Evolutionary conservation across 441 rosid species (phyloP).

Genomic region (Populus hybrid): DNA sequence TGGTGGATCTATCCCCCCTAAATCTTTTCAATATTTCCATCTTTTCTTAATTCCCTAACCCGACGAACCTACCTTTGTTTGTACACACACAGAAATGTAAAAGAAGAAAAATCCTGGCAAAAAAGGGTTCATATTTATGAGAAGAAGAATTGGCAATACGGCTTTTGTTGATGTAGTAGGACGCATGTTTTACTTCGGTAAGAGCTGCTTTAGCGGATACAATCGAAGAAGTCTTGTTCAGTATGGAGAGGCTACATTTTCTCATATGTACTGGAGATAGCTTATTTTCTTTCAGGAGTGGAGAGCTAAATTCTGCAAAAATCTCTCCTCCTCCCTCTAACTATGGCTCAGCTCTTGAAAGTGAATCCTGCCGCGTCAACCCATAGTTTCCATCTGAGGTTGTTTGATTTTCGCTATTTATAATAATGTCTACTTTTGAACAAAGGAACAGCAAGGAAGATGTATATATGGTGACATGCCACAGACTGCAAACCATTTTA

Average conservation of each 20-base stretch:
- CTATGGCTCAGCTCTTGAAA: constrained; percentile 39
- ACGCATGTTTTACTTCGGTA: neutral
- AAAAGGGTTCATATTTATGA: neutral
- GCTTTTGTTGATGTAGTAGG: neutral
- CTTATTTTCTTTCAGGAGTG: neutral
- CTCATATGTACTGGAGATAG: neutral
- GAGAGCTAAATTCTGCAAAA: constrained; percentile 12
- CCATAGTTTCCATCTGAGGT: constrained; percentile 40
- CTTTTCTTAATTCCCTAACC: neutral
- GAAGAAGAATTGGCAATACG: constrained; percentile 7
- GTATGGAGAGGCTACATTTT: constrained; percentile 4
- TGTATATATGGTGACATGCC: constrained; percentile 83
- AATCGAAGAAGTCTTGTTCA: neutral
- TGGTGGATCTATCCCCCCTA: neutral
- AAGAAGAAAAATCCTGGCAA: neutral
- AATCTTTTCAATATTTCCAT: neutral
- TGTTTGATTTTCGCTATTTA: constrained; percentile 33
- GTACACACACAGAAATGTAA: neutral
- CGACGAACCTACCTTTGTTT: neutral
- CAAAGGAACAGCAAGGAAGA: constrained; percentile 96
- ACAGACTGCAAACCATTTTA: constrained; percentile 55
- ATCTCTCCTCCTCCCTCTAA: constrained; percentile 7
- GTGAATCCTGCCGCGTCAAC: constrained; percentile 67
- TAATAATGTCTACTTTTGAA: constrained; percentile 53
- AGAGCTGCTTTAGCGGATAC: neutral